These are phyloP conservation scores for Crepidotus variabilis DNA, from an alignment of 768 basidiomycete species.

Conservation along the genomic window DNA sequence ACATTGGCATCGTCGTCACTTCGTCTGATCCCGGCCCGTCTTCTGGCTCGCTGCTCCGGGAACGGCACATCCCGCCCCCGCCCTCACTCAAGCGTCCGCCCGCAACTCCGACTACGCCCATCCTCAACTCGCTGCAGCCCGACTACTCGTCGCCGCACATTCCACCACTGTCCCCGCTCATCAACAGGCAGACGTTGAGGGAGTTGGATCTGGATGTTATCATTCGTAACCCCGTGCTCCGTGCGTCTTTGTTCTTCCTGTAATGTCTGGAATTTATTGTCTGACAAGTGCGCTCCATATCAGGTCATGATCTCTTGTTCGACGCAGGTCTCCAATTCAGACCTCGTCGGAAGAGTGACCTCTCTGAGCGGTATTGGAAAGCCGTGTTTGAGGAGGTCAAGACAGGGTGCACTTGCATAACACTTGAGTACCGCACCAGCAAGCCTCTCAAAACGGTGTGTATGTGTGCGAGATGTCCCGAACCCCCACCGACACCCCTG, in stretches of 20 bases:
- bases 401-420: conserved; percentile 79
- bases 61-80: conserved; percentile 6
- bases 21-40: conserved; percentile 41
- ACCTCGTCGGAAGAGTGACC: conserved; percentile 68
- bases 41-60: conserved; percentile 39
- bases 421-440: conserved; percentile 56
- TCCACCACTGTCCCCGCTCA: conserved; percentile 68
- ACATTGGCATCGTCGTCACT: conserved; percentile 40
- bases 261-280: conserved; percentile 10
- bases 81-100: conserved; percentile 11
- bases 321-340: conserved; percentile 83
- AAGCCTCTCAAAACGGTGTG: conserved; percentile 55
- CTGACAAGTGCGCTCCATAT: conserved; percentile 13
- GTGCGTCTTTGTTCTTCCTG: conserved; percentile 43
- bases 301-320: conserved; percentile 88
- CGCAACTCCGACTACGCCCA: conserved; percentile 12
- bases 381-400: conserved; percentile 77
- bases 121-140: conserved; percentile 32
- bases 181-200: conserved; percentile 79
- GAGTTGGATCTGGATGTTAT: conserved; percentile 86
- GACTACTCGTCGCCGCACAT: conserved; percentile 51
- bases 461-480: conserved; percentile 43
- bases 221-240: conserved; percentile 85
- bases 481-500: conserved; percentile 36
- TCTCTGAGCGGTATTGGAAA: conserved; percentile 81